Evolutionary conservation across 2,329 filamentous ascomycete genomes (phyloP).

Genomic region (Colletotrichum liriopes): DNA sequence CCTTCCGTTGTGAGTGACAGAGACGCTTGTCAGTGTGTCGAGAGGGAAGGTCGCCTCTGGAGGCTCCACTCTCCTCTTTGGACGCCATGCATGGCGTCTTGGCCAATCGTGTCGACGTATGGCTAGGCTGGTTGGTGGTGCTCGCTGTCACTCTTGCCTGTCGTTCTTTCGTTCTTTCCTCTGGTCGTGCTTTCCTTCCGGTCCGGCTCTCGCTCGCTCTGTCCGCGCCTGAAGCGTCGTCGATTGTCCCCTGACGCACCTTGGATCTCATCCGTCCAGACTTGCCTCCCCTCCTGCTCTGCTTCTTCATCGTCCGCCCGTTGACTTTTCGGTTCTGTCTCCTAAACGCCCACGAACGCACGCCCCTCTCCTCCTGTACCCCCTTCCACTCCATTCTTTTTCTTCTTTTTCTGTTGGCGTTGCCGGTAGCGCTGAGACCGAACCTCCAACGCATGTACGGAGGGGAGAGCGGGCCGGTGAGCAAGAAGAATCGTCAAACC

Average conservation of each 20-base stretch:
- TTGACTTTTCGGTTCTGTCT: conserved; percentile 12
- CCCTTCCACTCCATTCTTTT: neutral
- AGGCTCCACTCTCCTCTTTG: conserved; percentile 39
- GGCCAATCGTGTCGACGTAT: conserved; percentile 12
- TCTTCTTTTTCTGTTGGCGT: neutral
- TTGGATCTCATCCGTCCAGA: conserved; percentile 1
- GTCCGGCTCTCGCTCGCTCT: neutral
- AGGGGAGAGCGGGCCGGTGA: neutral
- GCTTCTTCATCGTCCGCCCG: conserved; percentile 14
- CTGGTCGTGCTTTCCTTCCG: neutral
- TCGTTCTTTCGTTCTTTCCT: neutral
- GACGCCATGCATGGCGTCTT: conserved; percentile 20
- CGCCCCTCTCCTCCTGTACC: neutral
- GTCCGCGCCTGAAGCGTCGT: conserved; percentile 9
- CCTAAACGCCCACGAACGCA: neutral
- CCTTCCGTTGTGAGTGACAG: neutral
- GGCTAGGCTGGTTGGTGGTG: neutral
- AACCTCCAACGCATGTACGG: neutral
- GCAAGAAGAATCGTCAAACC: neutral
- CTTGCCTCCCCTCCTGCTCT: conserved; percentile 2
- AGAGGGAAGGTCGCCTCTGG: conserved; percentile 9
- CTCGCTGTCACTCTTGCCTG: neutral
- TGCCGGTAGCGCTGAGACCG: neutral
- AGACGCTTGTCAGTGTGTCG: neutral
- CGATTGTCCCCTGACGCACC: conserved; percentile 2